A percentile compares a stretch with the other conserved stretches of the same genome.
Evolutionary conservation across 2,329 filamentous ascomycete genomes (phyloP).

Genomic region (Zasmidium angulare): DNA sequence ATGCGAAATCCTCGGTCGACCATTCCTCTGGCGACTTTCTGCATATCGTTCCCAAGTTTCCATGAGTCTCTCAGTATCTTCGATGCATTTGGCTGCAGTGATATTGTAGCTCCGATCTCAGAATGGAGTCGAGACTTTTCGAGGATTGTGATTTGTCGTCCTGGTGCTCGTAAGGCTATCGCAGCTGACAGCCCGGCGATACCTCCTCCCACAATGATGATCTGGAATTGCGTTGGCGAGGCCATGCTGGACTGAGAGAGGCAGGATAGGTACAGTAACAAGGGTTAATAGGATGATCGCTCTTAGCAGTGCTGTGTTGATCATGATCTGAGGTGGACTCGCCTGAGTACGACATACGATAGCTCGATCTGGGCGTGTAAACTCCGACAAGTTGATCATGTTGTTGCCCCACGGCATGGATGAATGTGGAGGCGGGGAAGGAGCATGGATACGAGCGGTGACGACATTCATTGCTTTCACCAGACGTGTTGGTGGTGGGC

Average conservation of each 20-base stretch:
- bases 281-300: slow-evolving; percentile 4
- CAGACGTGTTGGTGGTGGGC: neutral
- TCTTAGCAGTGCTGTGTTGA: slow-evolving; percentile 4
- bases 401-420: neutral
- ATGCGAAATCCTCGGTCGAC: slow-evolving; percentile 41
- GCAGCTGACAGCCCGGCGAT: slow-evolving; percentile 33
- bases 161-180: slow-evolving; percentile 38
- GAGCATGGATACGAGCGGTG: neutral
- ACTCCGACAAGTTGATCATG: too few species aligned
- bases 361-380: neutral
- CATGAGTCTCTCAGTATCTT: neutral
- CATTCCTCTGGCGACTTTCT: slow-evolving; percentile 34
- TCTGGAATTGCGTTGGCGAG: slow-evolving; percentile 30
- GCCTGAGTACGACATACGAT: too few species aligned
- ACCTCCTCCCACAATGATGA: slow-evolving; percentile 36
- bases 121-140: slow-evolving; percentile 32
- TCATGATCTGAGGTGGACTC: neutral
- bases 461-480: too few species aligned
- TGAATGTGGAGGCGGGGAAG: neutral
- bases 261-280: slow-evolving; percentile 9
- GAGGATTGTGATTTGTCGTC: slow-evolving; percentile 36
- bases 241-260: slow-evolving; percentile 18
- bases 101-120: slow-evolving; percentile 45
- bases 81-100: slow-evolving; percentile 43
- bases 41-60: slow-evolving; percentile 17